Evolutionary conservation across 352 stramenopile genomes (phyloP), one percentile per base, ranked within the genome.

Genomic region (Phytophthora citrophthora): DNA sequence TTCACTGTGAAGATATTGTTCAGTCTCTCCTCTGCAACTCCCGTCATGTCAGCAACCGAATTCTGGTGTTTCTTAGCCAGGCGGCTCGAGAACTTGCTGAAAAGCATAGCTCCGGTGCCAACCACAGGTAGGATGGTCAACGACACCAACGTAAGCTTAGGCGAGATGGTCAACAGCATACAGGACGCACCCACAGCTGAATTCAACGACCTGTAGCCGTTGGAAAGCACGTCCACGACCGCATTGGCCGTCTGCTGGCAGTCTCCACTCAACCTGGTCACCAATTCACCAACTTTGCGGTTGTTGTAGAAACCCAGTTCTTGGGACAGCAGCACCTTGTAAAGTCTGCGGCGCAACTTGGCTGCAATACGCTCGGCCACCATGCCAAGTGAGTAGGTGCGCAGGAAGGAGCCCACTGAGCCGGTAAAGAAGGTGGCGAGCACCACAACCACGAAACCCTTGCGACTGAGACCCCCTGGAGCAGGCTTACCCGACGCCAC

Each of bases 1-100:
- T 96, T 96, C 32, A 98, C 91, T 32, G 91, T 97, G 41, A 86
- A 81, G 34, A 98, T 91, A 53, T 96, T 94, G 64, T 91, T 92
- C 41, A 98, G 52, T 5, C 86, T 79, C 57, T 97, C 92, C 44
- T 97, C 86, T 5, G 90, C 90, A 20, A 96, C 76, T 15, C 83
- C 88, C 7, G 79, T 88, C 82, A 94, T 93, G 47, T 70, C 59
- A 1, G 86, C 83, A 23, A 94, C 69, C 41, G 77, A 82, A 56
- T 94, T 91, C 54, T 96, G 79, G 54, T 96, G 88, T 47, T 83
- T 72, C 58, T 90, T 90, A n/a, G 76, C 60, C 26, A 96, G 54
- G 1, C 80, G 74, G 48, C 86, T 94, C 51, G 93, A 90, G 44
- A 91, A 84, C 47, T 94, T 90, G 68, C 83, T 92, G 46, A 93